phyloP scores from a whole-genome alignment of 176 grass and related monocot species.

The Areca catechu region DNA sequence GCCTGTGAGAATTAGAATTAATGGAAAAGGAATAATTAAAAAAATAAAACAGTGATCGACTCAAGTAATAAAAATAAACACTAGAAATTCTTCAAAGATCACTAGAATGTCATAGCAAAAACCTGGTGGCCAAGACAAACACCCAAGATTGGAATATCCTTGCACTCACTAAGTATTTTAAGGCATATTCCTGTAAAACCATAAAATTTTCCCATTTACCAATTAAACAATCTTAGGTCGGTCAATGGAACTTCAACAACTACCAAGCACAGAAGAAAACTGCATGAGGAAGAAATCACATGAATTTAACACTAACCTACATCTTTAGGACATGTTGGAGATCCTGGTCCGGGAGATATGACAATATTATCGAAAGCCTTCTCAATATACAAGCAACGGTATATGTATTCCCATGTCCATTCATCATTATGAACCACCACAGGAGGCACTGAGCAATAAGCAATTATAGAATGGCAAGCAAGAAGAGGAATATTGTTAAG shows the following conservation, averaged over 20 bases:
- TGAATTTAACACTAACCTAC: constrained; percentile 45
- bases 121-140: constrained; percentile 98
- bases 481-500: too few relatives aligned
- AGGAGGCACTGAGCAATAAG: constrained; percentile 41
- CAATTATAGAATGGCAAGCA: too few relatives aligned
- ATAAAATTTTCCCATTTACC: not conserved
- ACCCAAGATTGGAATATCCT: constrained; percentile 81
- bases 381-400: constrained; percentile 60
- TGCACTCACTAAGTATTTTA: constrained; percentile 65
- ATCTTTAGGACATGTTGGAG: constrained; percentile 56
- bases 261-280: too few relatives aligned
- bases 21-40: not conserved
- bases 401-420: constrained; percentile 75
- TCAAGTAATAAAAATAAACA: not conserved
- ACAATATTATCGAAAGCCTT: constrained; percentile 81
- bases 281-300: too few relatives aligned
- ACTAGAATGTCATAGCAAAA: constrained; percentile 5
- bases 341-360: constrained; percentile 88
- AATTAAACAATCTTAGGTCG: too few relatives aligned
- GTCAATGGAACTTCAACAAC: too few relatives aligned
- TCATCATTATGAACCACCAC: constrained; percentile 89
- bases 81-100: constrained; percentile 9
- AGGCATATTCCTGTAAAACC: constrained; percentile 53
- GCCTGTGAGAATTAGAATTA: constrained; percentile 40
- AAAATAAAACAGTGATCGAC: not conserved